Evolutionary conservation across 192 early-diverging fungal species (phyloP).

Genomic region (Umbelopsis sp.): DNA sequence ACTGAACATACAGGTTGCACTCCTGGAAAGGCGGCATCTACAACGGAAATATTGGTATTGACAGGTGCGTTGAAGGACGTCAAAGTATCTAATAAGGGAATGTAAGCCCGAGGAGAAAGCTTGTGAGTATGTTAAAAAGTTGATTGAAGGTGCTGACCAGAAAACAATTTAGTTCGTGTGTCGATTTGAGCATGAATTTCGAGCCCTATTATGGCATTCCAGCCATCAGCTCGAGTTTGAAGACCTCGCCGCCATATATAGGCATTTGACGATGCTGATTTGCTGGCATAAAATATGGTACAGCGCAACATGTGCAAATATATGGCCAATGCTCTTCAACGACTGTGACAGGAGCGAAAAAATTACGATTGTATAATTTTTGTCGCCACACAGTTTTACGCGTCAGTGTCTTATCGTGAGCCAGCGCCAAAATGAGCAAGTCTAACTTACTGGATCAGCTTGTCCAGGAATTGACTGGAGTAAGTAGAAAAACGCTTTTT

Average conservation of each 20-base stretch:
- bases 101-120: neutral
- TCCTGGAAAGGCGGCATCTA: conserved; percentile 90
- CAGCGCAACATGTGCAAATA: neutral
- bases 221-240: conserved; percentile 28
- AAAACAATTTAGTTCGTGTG: conserved; percentile 84
- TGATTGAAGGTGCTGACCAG: conserved; percentile 48
- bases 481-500: neutral
- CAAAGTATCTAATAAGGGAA: conserved; percentile 34
- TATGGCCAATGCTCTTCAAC: neutral
- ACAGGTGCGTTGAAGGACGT: conserved; percentile 61
- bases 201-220: conserved; percentile 82
- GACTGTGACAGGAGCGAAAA: conserved; percentile 1
- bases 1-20: conserved; percentile 67
- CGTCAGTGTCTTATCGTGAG: neutral
- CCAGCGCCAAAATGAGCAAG: neutral
- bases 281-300: neutral
- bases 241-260: neutral
- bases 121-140: conserved; percentile 19
- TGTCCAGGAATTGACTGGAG: neutral
- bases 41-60: conserved; percentile 72
- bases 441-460: conserved; percentile 4
- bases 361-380: neutral
- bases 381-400: neutral
- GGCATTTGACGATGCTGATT: neutral
- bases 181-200: conserved; percentile 89